Evolutionary conservation across 345 rosid species (phyloP), one percentile per base, ranked within the genome.

Genomic region (Diplotaxis tenuifolia): DNA sequence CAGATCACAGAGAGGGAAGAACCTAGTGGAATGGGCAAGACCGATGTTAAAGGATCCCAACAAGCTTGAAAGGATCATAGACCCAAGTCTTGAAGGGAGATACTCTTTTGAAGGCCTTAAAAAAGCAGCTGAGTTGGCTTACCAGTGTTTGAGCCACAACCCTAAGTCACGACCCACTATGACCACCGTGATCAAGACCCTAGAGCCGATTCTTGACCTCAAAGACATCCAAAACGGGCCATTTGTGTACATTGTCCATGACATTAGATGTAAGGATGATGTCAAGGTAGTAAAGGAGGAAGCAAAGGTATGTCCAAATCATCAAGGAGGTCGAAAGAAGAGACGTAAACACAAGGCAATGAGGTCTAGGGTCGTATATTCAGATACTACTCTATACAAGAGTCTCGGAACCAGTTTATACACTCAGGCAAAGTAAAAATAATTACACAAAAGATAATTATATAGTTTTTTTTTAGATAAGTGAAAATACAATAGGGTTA

Each of bases 21-120:
- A 74, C 67, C 87, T 93, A 4, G 90, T 84, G 12, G 93, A 81
- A 70, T 90, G 96, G 96, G 88, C 86, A 50, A 86, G 91, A 71
- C 97, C 89, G 0, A 36, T 82, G 62, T 49, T 89, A 62, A 88
- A 69, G 68, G 93, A 93, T 69, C 71, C 75, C 8, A 75, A 65
- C 74, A 90, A 83, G 78, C 78, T 89, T 20, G 86, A 80, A 29
- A 42, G 72, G 55, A 21, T 89, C 6, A 77, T 93, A 42, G 98
- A 93, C 78, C 87, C 86, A 0, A 82, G 88, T 68, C 92, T 93
- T 0, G 92, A 86, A 78, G 97, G 94, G 12, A 88, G 84, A 31
- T 91, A 60, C 68, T 83, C 97, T 0, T 8, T 16, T 67, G 88
- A 66, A 27, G 93, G 87, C 61, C 91, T 91, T 5, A 86, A 74